phyloP scores from a whole-genome alignment of 2,329 filamentous ascomycete genomes.

The Trichoderma arundinaceum region DNA sequence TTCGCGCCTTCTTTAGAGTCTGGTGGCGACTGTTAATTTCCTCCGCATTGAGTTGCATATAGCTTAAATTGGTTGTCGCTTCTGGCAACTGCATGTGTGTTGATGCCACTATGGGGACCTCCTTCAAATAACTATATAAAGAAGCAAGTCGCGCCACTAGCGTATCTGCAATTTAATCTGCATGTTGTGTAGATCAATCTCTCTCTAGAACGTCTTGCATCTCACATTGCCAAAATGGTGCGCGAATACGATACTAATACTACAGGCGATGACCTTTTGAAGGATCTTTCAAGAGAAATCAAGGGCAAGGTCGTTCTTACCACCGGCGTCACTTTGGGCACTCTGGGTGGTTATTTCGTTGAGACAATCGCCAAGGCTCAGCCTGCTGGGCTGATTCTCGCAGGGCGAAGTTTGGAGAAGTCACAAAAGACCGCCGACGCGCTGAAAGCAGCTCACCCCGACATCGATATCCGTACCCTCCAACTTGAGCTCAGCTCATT shows the following conservation, averaged over 20 bases:
- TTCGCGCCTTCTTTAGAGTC: no score
- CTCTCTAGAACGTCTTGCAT: no score
- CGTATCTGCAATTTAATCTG: no score
- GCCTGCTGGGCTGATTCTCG: slow-evolving; percentile 53
- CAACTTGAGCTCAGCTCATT: slow-evolving; percentile 49
- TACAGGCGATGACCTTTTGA: slow-evolving; percentile 35
- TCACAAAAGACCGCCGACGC: slow-evolving; percentile 45
- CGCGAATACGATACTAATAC: slow-evolving; percentile 29
- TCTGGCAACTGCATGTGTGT: no score
- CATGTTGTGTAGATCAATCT: no score
- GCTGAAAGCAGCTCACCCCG: slow-evolving; percentile 43
- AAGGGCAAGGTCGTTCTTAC: slow-evolving; percentile 46
- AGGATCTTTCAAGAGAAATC: slow-evolving; percentile 37
- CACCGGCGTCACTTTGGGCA: slow-evolving; percentile 49
- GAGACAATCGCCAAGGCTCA: slow-evolving; percentile 47
- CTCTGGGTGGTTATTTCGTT: slow-evolving; percentile 48
- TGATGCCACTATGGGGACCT: no score
- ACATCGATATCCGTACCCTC: slow-evolving; percentile 42
- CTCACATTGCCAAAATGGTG: neutral
- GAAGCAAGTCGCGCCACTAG: no score
- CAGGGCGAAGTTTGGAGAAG: slow-evolving; percentile 51
- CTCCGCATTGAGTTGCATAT: no score
- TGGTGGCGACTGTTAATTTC: no score
- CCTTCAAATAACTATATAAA: no score
- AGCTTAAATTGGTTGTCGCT: no score